Evolutionary conservation across 2,329 filamentous ascomycete genomes (phyloP), one percentile per base, ranked within the genome.

Genomic region (Talaromyces sp.): DNA sequence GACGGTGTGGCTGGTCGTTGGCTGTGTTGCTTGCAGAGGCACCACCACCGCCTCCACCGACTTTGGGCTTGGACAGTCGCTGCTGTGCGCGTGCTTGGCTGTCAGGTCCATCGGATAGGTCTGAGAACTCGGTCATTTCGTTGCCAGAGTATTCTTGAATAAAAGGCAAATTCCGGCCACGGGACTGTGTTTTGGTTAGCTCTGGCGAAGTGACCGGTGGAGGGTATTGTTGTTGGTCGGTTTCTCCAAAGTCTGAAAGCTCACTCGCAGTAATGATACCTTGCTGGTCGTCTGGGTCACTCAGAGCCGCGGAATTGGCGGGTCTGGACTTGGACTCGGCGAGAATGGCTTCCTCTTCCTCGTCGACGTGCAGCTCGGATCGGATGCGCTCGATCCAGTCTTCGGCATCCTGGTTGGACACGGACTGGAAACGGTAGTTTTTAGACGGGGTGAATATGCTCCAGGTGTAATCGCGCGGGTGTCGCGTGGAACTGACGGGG

Each of bases 371-470:
- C 19, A 92, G 90, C 68, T 95, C 88, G 60, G 81, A 80, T 54
- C 92, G 85, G 68, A 98, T 93, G 56, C 89, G 77, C 27, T 90
- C 82, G 19, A 97, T 90, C 95, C 95, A 99, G 70, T 90, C 87
- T 63, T 90, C 84, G 6, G 91, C 90, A 64, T 97, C 93, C 61
- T 85, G 80, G 56, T 86, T 84, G 4, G 84, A 88, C 32, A 81
- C 73, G 0, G 91, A 92, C 74, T 96, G 89, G 62, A 99, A 86
- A 70, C 97, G 92, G 76, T 89, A 96, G 77, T 97, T 98, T 66
- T 89, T 88, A 17, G 92, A 89, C 0, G 93, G 90, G 0, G 92
- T 93, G 76, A 96, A 99, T 52, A 98, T 83, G 21, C 90, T 95
- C 72, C 99, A 98, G 63, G 97, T 86, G 72, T 96, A 87, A 57